Evolutionary conservation across 148 eudicot species (phyloP), one percentile per base, ranked within the genome.

Genomic region (Agrostemma githago): DNA sequence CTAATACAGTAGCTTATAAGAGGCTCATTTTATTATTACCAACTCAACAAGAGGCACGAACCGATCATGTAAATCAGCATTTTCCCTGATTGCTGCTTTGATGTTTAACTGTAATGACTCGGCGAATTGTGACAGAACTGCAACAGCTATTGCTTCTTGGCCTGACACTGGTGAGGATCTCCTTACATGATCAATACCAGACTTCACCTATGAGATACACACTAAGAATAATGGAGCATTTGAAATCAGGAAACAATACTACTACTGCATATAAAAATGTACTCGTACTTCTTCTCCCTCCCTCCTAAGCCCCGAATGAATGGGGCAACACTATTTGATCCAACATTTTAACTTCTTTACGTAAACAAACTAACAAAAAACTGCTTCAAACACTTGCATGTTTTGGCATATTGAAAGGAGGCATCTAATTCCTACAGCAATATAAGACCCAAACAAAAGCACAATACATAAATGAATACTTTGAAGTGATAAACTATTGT

Each of bases 111-210:
- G 96, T 80, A 92, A 83, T 60, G 83, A 42, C 70, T 95, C 98
- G 41, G 89, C 90, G 78, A 83, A 82, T 70, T 83, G 85, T 72
- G 90, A 82, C 68, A 92, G 40, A 48, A 66, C 76, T 72, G 84
- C 87, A 71, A 92, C 76, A 76, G 97, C 85, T 72, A 92, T 72
- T 75, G 98, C 98, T 81, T 92, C 98, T 74, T 58, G 81, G 81
- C 97, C 98, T 66, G 81, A 77, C 70, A 95, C 76, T 16, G 90
- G 89, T 41, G 83, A 86, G 65, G 84, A 79, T 78, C 87, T 83
- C 59, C 82, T 88, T 41, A 86, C 90, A 85, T 82, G 80, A 61
- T 78, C 86, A 58, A 92, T 79, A 63, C 90, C 92, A 78, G 96
- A 86, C 76, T 81, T 83, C 73, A 92, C 97, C 98, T 95, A 62